Conservation (phyloP, 345 rosid species). For the Arabidopsis thaliana region DNA sequence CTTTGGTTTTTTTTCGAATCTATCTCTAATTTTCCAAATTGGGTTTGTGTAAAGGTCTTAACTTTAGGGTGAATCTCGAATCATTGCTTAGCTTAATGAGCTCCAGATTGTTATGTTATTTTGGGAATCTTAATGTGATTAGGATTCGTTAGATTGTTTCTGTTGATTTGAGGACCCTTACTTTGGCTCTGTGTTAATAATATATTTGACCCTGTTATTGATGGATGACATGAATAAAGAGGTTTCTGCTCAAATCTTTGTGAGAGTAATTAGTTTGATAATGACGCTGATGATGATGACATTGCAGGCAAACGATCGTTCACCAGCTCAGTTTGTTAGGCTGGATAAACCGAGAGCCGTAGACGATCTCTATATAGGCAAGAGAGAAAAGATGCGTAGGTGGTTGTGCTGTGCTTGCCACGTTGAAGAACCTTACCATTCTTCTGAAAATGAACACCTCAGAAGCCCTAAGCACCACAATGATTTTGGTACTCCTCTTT, state of each 20-base stretch:
- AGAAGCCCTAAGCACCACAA: conserved; percentile 60
- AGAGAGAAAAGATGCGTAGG: conserved; percentile 86
- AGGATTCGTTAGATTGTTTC: background rate
- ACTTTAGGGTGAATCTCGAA: conserved; percentile 26
- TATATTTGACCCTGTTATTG: background rate
- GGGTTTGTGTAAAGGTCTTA: conserved; percentile 39
- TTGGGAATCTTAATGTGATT: background rate
- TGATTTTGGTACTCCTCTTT: conserved; percentile 36
- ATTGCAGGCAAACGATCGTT: conserved; percentile 35
- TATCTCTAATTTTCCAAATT: background rate
- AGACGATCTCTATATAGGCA: conserved; percentile 60
- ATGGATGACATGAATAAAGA: background rate
- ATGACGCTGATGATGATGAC: conserved; percentile 13
- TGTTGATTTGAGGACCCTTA: conserved; percentile 3
- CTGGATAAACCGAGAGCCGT: conserved; percentile 57
- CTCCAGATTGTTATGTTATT: background rate
- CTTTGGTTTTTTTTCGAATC: conserved; percentile 1
- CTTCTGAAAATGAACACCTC: conserved; percentile 63
- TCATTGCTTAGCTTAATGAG: background rate
- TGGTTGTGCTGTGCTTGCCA: conserved; percentile 95
- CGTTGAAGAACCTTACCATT: conserved; percentile 72
- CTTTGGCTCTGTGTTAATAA: conserved; percentile 13
- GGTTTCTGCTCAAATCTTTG: background rate
- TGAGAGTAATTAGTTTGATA: background rate
- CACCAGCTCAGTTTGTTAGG: conserved; percentile 53